phyloP scores from a whole-genome alignment of 2,329 filamentous ascomycete species.

The Phialocephala subalpina region DNA sequence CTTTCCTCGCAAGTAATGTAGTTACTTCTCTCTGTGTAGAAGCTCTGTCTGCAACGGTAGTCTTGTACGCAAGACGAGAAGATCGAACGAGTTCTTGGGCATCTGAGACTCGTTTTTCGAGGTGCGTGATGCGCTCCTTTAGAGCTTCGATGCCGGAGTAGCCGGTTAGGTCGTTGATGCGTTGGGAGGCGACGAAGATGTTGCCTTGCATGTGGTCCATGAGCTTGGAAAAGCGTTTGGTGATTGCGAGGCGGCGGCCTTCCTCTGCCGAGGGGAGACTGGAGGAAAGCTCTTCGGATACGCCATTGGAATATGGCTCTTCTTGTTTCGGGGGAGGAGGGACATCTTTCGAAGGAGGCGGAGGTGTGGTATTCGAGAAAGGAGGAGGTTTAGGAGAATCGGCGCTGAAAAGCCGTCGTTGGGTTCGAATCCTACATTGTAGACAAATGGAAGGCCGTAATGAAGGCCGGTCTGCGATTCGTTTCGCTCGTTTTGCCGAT shows the following conservation, averaged over 20 bases:
- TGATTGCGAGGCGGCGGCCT: slow-evolving; percentile 51
- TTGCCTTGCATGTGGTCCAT: slow-evolving; percentile 93
- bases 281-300: slow-evolving; percentile 28
- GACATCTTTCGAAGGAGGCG: slow-evolving; percentile 1
- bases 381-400: slow-evolving; percentile 40
- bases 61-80: slow-evolving; percentile 79
- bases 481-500: slow-evolving; percentile 30
- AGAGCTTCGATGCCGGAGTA: slow-evolving; percentile 91
- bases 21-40: slow-evolving; percentile 95
- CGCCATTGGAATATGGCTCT: slow-evolving; percentile 12
- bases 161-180: slow-evolving; percentile 92
- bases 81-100: slow-evolving; percentile 73
- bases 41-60: slow-evolving; percentile 84
- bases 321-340: slow-evolving; percentile 18
- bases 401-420: slow-evolving; percentile 42
- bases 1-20: slow-evolving; percentile 90
- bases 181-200: slow-evolving; percentile 83
- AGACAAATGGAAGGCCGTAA: slow-evolving; percentile 48
- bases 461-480: slow-evolving; percentile 33
- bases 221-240: slow-evolving; percentile 66
- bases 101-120: slow-evolving; percentile 64
- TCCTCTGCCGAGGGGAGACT: slow-evolving; percentile 57
- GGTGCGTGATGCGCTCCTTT: slow-evolving; percentile 77
- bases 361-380: slow-evolving; percentile 17
- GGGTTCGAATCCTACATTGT: slow-evolving; percentile 50